Conservation (phyloP, 2,329 filamentous ascomycete genomes). For the Emmonsiellopsis sp. region DNA sequence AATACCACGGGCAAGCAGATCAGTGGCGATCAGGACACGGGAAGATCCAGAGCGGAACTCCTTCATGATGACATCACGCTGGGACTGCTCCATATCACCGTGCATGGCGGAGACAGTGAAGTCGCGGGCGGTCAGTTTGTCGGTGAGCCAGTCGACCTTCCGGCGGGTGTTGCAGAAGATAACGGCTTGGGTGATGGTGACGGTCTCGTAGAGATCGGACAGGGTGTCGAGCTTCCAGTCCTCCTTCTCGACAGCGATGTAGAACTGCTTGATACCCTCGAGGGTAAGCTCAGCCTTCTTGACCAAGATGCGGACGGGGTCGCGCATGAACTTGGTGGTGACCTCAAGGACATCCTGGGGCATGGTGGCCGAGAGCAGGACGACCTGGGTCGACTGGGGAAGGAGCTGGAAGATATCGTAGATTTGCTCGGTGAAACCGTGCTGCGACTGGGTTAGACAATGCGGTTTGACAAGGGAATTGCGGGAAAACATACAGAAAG, state of each 20-base stretch:
- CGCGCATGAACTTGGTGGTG: conserved; percentile 99
- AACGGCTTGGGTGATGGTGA: conserved; percentile 98
- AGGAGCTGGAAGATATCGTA: conserved; percentile 99
- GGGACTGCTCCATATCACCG: conserved; percentile 96
- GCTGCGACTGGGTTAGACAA: conserved; percentile 30
- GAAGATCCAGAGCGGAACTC: conserved; percentile 99
- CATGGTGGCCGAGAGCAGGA: conserved; percentile 96
- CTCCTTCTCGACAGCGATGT: conserved; percentile 99
- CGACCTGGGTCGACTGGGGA: conserved; percentile 95
- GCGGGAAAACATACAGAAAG: conserved; percentile 39
- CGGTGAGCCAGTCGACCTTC: conserved; percentile 99
- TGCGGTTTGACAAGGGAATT: neutral
- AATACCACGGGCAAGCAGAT: conserved; percentile 97
- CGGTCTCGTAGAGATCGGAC: conserved; percentile 96
- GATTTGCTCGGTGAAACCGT: conserved; percentile 99
- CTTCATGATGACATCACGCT: conserved; percentile 99
- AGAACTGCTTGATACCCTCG: conserved; percentile 99
- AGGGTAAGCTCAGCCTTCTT: conserved; percentile 99
- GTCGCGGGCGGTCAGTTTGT: conserved; percentile 96
- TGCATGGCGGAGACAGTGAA: conserved; percentile 99
- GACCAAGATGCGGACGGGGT: conserved; percentile 96
- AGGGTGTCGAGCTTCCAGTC: conserved; percentile 99
- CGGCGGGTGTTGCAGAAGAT: conserved; percentile 99
- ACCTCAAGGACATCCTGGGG: conserved; percentile 98
- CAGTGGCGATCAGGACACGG: conserved; percentile 96